These are phyloP conservation scores for Aspergillus terreus DNA, from an alignment of 2,329 filamentous ascomycete genomes.

Conservation along the genomic window DNA sequence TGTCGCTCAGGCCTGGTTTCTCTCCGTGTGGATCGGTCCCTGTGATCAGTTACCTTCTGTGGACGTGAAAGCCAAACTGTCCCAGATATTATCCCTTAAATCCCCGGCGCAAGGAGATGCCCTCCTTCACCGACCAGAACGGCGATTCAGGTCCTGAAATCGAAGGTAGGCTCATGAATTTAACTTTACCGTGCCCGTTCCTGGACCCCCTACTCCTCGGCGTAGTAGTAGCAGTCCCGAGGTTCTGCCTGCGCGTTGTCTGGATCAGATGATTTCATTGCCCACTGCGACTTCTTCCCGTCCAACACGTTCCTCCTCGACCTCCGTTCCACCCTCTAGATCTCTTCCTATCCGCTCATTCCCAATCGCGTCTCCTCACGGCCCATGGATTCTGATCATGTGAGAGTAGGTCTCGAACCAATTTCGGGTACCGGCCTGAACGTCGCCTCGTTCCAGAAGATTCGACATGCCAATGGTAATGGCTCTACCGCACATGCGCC, in stretches of 20 bases:
- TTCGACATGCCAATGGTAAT: conserved; percentile 18
- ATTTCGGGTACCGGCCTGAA: conserved; percentile 26
- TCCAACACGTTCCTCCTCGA: not conserved
- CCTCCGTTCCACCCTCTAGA: conserved; percentile 3
- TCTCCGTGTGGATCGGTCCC: not conserved
- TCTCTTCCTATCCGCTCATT: not conserved
- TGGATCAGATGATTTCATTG: conserved; percentile 18
- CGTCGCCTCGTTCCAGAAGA: conserved; percentile 21
- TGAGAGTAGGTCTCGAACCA: conserved; percentile 21
- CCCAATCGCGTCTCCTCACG: not conserved
- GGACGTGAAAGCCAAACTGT: not conserved
- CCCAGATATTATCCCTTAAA: not conserved
- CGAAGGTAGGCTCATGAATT: conserved; percentile 26
- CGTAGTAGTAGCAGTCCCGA: conserved; percentile 17
- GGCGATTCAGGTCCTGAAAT: conserved; percentile 18
- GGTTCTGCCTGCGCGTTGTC: conserved; percentile 6
- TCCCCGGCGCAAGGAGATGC: conserved; percentile 17
- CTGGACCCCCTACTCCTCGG: not conserved
- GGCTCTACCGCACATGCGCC: conserved; percentile 14
- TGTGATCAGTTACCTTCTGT: not conserved
- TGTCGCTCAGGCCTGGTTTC: not conserved
- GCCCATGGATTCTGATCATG: conserved; percentile 25
- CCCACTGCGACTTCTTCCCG: conserved; percentile 13
- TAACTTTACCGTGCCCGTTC: conserved; percentile 8
- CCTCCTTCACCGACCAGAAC: conserved; percentile 27